Base-by-base conservation (phyloP, 2,329 filamentous ascomycete species). In the Xylariaceae sp. region DNA sequence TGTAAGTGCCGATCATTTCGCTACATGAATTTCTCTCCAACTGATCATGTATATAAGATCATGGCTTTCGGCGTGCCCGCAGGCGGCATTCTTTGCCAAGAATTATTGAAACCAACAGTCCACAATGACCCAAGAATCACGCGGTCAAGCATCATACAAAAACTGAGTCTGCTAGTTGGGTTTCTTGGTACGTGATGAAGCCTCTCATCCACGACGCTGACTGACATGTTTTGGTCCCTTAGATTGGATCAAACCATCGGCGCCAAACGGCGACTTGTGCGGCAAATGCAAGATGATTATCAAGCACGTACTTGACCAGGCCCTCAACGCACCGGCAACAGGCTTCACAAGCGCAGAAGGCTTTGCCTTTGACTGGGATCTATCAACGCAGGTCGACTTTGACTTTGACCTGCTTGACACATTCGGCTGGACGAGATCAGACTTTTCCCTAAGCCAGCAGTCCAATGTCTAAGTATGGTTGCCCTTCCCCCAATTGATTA, bases 31-130 rank as follows among this genome's bases (percentile, higher is more conserved):
- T 13, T 36, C 17, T 17, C 13, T n/a, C 38, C 40, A 19, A 39
- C 10, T n/a, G 7, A 17, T 41, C 13, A n/a, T 31, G 33, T 4
- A 3, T 13, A 6, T 13, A 19, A 76, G 75, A 64, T 79, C 7
- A 77, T 80, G 71, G 72, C 72, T 4, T 79, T 74, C 50, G 77
- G 75, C 2, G 75, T 78, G 0, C 76, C 77, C 0, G 74, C 73
- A 4, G 73, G 73, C 6, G 77, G 77, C 0, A 76, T 80, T 11
- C 69, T 80, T 5, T 80, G 76, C 50, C 70, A 77, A 14, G 77
- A 80, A 47, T 67, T 80, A 1, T 67, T 80, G 0, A 73, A 73
- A 31, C 73, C 75, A 14, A 72, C 72, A 0, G 62, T 70, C 16
- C 63, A 61, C 48, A 61, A 60, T 34, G 64, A 67, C 45, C 59